Evolutionary conservation across 73 alveolate species (phyloP).

Genomic region (Paramecium sexaurelia): DNA sequence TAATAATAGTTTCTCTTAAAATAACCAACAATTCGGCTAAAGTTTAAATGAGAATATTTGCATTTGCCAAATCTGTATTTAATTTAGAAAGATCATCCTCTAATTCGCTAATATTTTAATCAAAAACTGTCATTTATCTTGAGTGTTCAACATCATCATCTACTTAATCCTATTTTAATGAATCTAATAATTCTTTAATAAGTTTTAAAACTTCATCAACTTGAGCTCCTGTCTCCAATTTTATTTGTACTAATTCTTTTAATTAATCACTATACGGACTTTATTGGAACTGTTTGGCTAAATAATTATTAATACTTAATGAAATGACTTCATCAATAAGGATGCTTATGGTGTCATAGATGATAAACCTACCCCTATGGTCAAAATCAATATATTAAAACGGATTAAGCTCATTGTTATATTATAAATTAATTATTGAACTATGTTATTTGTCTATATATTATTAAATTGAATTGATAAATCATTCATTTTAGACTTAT

Average conservation of each 20-base stretch:
- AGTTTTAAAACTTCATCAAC: conserved; percentile 38
- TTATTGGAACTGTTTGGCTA: not conserved
- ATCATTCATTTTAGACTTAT: conserved; percentile 49
- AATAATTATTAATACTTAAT: not conserved
- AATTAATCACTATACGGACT: conserved; percentile 28
- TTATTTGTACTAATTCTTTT: not conserved
- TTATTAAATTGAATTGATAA: not conserved
- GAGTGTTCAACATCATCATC: conserved; percentile 51
- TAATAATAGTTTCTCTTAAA: not conserved
- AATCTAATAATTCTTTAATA: conserved; percentile 38
- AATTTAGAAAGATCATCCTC: conserved; percentile 9
- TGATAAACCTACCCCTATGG: not conserved
- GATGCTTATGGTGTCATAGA: conserved; percentile 21
- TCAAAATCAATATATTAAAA: not conserved
- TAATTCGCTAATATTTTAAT: not conserved
- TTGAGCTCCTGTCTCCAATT: conserved; percentile 5
- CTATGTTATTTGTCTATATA: not conserved
- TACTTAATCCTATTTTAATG: conserved; percentile 4
- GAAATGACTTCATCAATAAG: not conserved
- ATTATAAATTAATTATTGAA: not conserved
- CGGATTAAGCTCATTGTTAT: conserved; percentile 50
- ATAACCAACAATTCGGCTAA: not conserved
- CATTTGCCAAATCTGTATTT: not conserved
- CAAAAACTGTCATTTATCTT: conserved; percentile 12
- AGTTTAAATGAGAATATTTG: not conserved